Conservation (phyloP, 768 basidiomycete species). For the Chiua virens region DNA sequence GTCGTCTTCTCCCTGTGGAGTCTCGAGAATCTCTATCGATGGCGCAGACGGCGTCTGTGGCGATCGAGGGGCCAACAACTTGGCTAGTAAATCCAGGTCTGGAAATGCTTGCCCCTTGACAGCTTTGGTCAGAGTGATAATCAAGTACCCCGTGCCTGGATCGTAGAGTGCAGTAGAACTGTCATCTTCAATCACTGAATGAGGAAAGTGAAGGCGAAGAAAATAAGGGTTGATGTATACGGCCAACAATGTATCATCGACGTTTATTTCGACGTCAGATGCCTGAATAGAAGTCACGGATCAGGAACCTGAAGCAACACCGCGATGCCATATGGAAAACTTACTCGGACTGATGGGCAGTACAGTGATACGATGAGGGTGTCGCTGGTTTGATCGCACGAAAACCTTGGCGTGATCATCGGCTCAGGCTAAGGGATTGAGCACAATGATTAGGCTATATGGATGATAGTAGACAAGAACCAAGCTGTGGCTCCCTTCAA, state of each 20-base stretch:
- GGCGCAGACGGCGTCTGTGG: slow-evolving; percentile 34
- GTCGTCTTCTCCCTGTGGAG: slow-evolving; percentile 26
- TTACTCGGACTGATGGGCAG: slow-evolving; percentile 71
- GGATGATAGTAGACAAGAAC: neutral
- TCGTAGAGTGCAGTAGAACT: slow-evolving; percentile 72
- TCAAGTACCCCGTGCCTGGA: slow-evolving; percentile 74
- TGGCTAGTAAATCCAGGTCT: slow-evolving; percentile 78
- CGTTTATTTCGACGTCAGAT: slow-evolving; percentile 75
- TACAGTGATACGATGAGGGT: slow-evolving; percentile 61
- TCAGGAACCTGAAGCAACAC: neutral
- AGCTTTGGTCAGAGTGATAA: slow-evolving; percentile 70
- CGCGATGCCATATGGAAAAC: slow-evolving; percentile 18
- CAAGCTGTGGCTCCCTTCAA: neutral
- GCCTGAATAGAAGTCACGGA: slow-evolving; percentile 48
- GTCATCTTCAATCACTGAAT: slow-evolving; percentile 62
- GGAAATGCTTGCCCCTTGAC: slow-evolving; percentile 63
- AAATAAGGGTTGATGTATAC: slow-evolving; percentile 85
- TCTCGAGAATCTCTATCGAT: slow-evolving; percentile 59
- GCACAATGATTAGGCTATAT: too few species aligned
- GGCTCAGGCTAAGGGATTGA: too few species aligned
- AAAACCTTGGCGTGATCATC: slow-evolving; percentile 81
- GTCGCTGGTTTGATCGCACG: slow-evolving; percentile 59
- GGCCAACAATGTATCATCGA: slow-evolving; percentile 68
- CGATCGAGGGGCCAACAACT: slow-evolving; percentile 68
- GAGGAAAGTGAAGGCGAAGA: slow-evolving; percentile 74